These are phyloP conservation scores for Polyporus arcularius DNA, from an alignment of 768 basidiomycete genomes.

Conservation along the genomic window DNA sequence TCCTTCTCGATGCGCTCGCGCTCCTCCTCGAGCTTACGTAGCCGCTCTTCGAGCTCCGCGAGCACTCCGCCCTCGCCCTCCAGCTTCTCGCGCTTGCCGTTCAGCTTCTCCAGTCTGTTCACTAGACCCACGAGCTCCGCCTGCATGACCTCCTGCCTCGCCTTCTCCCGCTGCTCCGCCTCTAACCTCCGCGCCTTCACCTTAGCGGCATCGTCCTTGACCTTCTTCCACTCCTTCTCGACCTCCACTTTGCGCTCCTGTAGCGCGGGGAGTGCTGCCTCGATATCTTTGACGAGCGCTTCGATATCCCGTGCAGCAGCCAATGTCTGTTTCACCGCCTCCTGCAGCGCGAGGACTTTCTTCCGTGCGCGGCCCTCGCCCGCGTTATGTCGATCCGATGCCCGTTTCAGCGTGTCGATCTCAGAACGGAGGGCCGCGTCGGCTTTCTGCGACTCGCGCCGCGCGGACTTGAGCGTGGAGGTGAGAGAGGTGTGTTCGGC, in stretches of 20 bases:
- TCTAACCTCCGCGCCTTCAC: constrained; percentile 47
- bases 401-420: constrained; percentile 80
- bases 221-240: constrained; percentile 44
- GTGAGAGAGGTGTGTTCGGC: constrained; percentile 71
- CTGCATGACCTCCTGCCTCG: constrained; percentile 55
- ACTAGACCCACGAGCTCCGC: constrained; percentile 56
- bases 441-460: constrained; percentile 81
- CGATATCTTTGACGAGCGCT: constrained; percentile 38
- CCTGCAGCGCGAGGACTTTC: constrained; percentile 85
- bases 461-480: constrained; percentile 69
- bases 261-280: constrained; percentile 42
- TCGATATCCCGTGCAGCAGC: constrained; percentile 50
- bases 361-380: constrained; percentile 82
- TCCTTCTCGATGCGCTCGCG: constrained; percentile 47
- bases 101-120: constrained; percentile 69
- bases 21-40: constrained; percentile 60
- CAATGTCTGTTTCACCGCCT: constrained; percentile 76
- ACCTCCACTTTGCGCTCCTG: constrained; percentile 43
- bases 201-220: constrained; percentile 47
- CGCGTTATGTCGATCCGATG: constrained; percentile 75
- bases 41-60: constrained; percentile 67
- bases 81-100: constrained; percentile 64
- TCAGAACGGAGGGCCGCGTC: constrained; percentile 81
- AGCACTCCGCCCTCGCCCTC: constrained; percentile 50
- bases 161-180: constrained; percentile 51